Evolutionary conservation across 1,284 basidiomycete genomes (phyloP).

Genomic region (Ustilago lituana): DNA sequence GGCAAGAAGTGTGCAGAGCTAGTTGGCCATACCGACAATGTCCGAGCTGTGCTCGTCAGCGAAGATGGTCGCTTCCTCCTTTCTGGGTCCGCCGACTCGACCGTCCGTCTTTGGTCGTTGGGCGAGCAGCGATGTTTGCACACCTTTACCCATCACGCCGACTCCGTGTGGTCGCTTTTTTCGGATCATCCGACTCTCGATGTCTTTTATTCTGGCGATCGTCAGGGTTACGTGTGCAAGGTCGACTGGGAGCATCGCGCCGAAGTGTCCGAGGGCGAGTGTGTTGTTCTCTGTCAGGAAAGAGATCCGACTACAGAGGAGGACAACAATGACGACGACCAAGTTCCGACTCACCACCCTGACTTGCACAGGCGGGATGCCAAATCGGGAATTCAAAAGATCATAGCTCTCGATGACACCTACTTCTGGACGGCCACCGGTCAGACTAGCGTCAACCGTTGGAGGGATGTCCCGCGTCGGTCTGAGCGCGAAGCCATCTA

Average conservation of each 20-base stretch:
- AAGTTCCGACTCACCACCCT: slow-evolving; percentile 9
- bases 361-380: slow-evolving; percentile 66
- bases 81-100: slow-evolving; percentile 70
- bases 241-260: slow-evolving; percentile 85
- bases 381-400: slow-evolving; percentile 79
- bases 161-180: slow-evolving; percentile 92
- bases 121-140: slow-evolving; percentile 88
- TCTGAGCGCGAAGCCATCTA: slow-evolving; percentile 50
- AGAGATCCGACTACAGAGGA: slow-evolving; percentile 14
- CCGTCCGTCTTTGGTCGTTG: slow-evolving; percentile 91
- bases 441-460: slow-evolving; percentile 81
- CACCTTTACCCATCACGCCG: slow-evolving; percentile 94
- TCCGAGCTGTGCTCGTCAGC: slow-evolving; percentile 85
- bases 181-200: slow-evolving; percentile 88
- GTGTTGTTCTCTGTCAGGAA: slow-evolving; percentile 74
- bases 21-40: slow-evolving; percentile 91
- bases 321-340: slow-evolving; percentile 1
- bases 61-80: slow-evolving; percentile 81
- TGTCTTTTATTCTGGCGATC: slow-evolving; percentile 94
- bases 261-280: slow-evolving; percentile 87
- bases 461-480: slow-evolving; percentile 73
- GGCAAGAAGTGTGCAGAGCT: slow-evolving; percentile 57
- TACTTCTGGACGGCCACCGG: slow-evolving; percentile 91
- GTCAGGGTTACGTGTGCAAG: slow-evolving; percentile 85
- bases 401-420: slow-evolving; percentile 84